Percentiles rank a stretch among this genome's conserved stretches.
Evolutionary conservation across 306 rosid species (phyloP).

Genomic region (Aeschynomene evenia): DNA sequence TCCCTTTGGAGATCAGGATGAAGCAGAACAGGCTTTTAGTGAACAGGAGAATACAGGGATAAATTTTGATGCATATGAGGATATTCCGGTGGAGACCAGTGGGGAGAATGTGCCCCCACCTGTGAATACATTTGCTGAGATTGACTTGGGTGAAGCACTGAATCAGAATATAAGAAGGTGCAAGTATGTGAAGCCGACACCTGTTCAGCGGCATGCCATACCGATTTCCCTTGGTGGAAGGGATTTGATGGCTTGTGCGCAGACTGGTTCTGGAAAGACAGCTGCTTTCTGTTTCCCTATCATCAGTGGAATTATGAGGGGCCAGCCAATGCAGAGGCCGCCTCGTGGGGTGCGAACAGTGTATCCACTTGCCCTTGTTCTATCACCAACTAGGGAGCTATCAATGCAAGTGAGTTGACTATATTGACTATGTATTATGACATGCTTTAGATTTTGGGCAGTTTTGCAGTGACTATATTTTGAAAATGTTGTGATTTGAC

Average conservation of each 20-base stretch:
- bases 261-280: slow-evolving; percentile 90
- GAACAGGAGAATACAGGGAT: slow-evolving; percentile 71
- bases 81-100: slow-evolving; percentile 83
- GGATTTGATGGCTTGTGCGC: slow-evolving; percentile 94
- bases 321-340: slow-evolving; percentile 63
- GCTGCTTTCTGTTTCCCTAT: slow-evolving; percentile 95
- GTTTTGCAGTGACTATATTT: slow-evolving; percentile 2
- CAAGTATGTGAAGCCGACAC: slow-evolving; percentile 85
- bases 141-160: slow-evolving; percentile 83
- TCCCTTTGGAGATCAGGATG: slow-evolving; percentile 66
- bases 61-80: slow-evolving; percentile 84
- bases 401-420: slow-evolving; percentile 75
- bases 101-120: slow-evolving; percentile 76
- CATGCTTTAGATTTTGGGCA: neutral
- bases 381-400: slow-evolving; percentile 90
- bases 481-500: slow-evolving; percentile 18
- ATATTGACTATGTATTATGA: neutral
- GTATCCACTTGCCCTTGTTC: slow-evolving; percentile 83
- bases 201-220: slow-evolving; percentile 83
- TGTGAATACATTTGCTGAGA: slow-evolving; percentile 83
- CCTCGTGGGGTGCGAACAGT: slow-evolving; percentile 75
- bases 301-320: slow-evolving; percentile 81
- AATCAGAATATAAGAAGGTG: slow-evolving; percentile 71
- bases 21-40: slow-evolving; percentile 35
- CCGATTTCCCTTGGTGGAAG: slow-evolving; percentile 80